Base-by-base conservation (phyloP, 1,284 basidiomycete species). In the Cutaneotrichosporon mucoides region DNA sequence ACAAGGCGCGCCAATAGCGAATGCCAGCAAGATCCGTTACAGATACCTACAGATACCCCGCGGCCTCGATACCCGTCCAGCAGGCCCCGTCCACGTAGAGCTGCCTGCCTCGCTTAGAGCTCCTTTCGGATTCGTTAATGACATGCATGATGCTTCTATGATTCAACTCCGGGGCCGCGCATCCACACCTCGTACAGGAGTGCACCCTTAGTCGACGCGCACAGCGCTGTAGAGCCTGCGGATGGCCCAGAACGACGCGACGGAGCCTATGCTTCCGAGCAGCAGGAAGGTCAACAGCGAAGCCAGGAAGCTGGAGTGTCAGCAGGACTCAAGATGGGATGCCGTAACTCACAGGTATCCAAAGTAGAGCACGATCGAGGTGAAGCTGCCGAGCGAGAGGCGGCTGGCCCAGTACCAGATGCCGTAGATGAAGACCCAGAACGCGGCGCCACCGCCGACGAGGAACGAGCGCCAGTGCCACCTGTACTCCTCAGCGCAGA, bases 401-500 rank as follows among this genome's bases (percentile, higher is more conserved):
- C 92, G 84, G 2, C 89, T 88, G 9, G 83, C 84, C 92, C 92
- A 96, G 75, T 95, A 97, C 71, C 76, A 71, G 10, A 78, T 66
- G 11, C 81, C 81, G 71, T 94, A 96, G 0, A 84, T 82, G 58
- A 96, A 81, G 38, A 98, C 80, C 94, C 95, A 99, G 76, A 96
- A 86, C 0, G 93, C 89, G 60, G 88, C 90, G 16, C 92, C 92
- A 5, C 93, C 95, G 37, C 94, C 95, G 13, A 88, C 89, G 65
- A 96, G 75, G 83, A 98, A 97, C 5, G 92, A 84, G 45, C 92
- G 85, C 94, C 95, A 98, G 65, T 99, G 94, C 94, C 94, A 99
- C 63, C 90, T 82, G 79, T 97, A 98, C 72, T 99, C 94, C 76
- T 98, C 95, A 9, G 92, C 89, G 66, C 94, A 98, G 12, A 99